Percentiles rank a stretch among this genome's conserved stretches.
Evolutionary conservation across 768 basidiomycete species (phyloP).

Genomic region (Mycena sanguinolenta): DNA sequence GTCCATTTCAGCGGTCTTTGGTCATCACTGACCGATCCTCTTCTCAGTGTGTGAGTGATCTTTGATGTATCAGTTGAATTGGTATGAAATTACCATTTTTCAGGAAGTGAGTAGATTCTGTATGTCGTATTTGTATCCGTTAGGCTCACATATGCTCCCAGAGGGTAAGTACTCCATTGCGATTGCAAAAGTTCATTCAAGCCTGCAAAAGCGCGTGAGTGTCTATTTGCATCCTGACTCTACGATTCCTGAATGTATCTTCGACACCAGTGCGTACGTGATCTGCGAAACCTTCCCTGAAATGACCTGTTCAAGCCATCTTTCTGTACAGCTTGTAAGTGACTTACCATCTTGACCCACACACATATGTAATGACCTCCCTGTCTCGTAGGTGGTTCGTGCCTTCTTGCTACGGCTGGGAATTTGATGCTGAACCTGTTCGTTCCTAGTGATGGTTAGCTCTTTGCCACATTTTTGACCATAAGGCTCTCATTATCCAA

Average conservation of each 20-base stretch:
- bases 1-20: neutral
- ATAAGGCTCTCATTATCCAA: too few species aligned
- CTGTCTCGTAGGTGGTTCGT: neutral
- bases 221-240: too few species aligned
- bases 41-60: neutral
- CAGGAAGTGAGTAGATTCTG: neutral
- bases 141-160: neutral
- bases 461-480: too few species aligned
- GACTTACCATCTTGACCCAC: neutral
- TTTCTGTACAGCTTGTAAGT: neutral
- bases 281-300: too few species aligned
- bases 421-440: neutral
- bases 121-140: neutral
- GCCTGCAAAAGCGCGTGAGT: too few species aligned
- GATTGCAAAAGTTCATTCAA: too few species aligned
- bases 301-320: too few species aligned
- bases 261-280: too few species aligned
- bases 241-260: too few species aligned
- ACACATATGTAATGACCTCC: neutral
- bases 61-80: neutral
- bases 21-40: neutral
- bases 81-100: neutral
- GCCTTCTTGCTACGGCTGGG: neutral
- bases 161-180: neutral
- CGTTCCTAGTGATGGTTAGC: neutral